Evolutionary conservation across 345 rosid genomes (phyloP).

Genomic region (Heritiera littoralis): DNA sequence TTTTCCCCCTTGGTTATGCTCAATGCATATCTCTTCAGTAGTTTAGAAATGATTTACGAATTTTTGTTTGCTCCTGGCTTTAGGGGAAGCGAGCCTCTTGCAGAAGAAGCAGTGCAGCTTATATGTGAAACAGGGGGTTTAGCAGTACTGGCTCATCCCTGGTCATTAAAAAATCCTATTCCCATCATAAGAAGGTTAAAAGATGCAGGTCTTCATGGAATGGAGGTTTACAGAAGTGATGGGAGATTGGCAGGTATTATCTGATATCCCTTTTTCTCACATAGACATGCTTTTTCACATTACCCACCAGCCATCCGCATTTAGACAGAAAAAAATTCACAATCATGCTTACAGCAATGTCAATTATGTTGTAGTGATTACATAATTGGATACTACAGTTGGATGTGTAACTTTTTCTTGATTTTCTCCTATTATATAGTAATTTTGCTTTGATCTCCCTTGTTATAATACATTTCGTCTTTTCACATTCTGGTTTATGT

Average conservation of each 20-base stretch:
- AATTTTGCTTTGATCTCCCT: background rate
- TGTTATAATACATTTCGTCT: background rate
- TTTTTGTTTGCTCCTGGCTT: slow-evolving; percentile 19
- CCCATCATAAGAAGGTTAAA: slow-evolving; percentile 59
- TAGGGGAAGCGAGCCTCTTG: slow-evolving; percentile 88
- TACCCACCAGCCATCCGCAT: background rate
- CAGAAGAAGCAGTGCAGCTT: slow-evolving; percentile 71
- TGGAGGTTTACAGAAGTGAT: slow-evolving; percentile 86
- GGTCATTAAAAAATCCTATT: slow-evolving; percentile 83
- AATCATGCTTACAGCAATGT: background rate
- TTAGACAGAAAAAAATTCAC: background rate
- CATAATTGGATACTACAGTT: background rate
- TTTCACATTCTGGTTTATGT: background rate
- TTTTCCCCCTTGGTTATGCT: background rate
- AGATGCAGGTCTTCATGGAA: slow-evolving; percentile 85
- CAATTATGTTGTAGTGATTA: background rate
- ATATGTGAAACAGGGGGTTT: slow-evolving; percentile 79
- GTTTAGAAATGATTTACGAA: background rate
- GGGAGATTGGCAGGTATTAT: slow-evolving; percentile 68
- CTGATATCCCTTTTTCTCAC: background rate
- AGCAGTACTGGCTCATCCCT: slow-evolving; percentile 96
- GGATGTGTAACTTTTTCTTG: background rate
- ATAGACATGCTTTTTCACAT: background rate
- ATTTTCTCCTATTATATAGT: background rate
- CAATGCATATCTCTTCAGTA: slow-evolving; percentile 10